Base-by-base conservation (phyloP, 2,329 filamentous ascomycete genomes). In the Stagonosporopsis vannaccii region DNA sequence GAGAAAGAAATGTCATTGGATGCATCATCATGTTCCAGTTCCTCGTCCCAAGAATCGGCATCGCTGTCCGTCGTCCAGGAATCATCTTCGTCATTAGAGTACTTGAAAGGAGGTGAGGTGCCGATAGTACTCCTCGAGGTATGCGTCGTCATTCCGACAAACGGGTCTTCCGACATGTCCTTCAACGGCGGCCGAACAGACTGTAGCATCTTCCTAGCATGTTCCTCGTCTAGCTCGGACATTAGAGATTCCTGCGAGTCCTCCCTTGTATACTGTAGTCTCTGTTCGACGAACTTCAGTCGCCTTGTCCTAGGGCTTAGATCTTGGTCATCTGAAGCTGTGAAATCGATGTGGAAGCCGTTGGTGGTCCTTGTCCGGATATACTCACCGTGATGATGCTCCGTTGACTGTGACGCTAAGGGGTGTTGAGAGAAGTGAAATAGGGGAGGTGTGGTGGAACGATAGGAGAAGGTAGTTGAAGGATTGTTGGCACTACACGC, bases 1-100 rank as follows among this genome's bases (percentile, higher is more conserved):
- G 79, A 78, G 75, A 82, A 78, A 72, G 77, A 81, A 82, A 82
- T 76, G 71, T 85, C 82, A 75, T 85, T 81, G 72, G 82, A 81
- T 80, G 88, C 87, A 85, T 89, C 87, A 72, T 77, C 71, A 60
- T 75, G 51, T 43, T 77, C 68, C 51, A 57, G 43, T 30, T 76
- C 68, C 44, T 68, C 69, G 41, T 73, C 64, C 57, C 71, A 74
- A 49, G 73, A 72, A 58, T 77, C 69, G 55, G 71, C 63, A 41
- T 78, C 74, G 56, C 73, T 76, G 53, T 76, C 74, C 44, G 73
- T 75, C 15, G 65, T 72, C 75, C 75, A 77, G 15, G 64, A 67
- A n/a, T 69, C 55, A 13, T 61, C 61, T 9, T 67, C 63, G 3
- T 58, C 52, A 7, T 66, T 54, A 22, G 42, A 12, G 13, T 50